Evolutionary conservation across 2,329 filamentous ascomycete species (phyloP), one percentile per base, ranked within the genome.

Genomic region (Macrophomina pseudophaseolina): DNA sequence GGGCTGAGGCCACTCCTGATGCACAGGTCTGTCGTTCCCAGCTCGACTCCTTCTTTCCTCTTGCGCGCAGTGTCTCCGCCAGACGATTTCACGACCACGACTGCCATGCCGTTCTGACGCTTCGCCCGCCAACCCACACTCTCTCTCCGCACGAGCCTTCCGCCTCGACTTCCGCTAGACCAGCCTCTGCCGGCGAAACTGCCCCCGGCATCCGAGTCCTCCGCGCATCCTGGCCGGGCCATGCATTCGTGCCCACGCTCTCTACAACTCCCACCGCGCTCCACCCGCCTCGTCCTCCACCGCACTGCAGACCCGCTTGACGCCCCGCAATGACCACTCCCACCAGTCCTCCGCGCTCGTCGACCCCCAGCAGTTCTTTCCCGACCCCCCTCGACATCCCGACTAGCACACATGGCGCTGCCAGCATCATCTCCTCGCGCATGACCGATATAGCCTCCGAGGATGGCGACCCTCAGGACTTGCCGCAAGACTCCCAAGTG

Each of bases 391-490:
- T 71, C 56, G 70, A 68, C 54, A 66, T 71, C 42, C 49, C 65
- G 35, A 35, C 48, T 16, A 33, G 48, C 65, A 56, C 32, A 33
- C 52, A 64, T 56, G 51, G 48, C 62, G 18, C 48, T 5, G 40
- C 73, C 74, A 74, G 73, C 72, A 40, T 66, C 38, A 63, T 63
- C 48, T 66, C 65, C 65, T 66, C 65, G 30, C 65, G 65, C 65
- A 89, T 92, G 85, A 92, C 89, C n/a, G 85, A 87, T 71, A 80
- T 84, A 70, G 79, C 78, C 56, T 84, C 84, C 44, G 83, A 86
- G 70, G 83, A 85, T 79, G 83, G 79, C 56, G 80, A 84, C 64
- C 53, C 67, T 18, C 63, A 38, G 67, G 62, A 38, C 32, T 68
- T 30, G 62, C 76, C 74, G 69, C 73, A 67, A 69, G 77, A 77